Conservation (phyloP, 176 grass and related monocot genomes). For the Olyra latifolia region DNA sequence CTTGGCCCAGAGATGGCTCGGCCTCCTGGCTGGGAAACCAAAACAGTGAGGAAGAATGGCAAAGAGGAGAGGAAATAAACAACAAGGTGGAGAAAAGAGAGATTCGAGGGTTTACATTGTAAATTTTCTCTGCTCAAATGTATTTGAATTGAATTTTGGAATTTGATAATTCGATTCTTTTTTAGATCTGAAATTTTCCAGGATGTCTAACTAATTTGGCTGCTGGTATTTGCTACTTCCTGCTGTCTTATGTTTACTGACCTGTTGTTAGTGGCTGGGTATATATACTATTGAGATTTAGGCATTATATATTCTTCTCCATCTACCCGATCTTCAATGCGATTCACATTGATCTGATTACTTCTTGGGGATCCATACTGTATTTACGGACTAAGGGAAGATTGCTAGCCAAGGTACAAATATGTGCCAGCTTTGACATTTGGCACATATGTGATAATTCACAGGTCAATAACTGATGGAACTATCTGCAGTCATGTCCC, state of each 20-base stretch:
- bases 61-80: too few species aligned
- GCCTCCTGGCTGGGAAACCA: too few species aligned
- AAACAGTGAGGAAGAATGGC: too few species aligned
- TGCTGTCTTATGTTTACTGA: constrained; percentile 23
- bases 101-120: too few species aligned
- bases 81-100: too few species aligned
- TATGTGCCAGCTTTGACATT: background rate
- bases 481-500: background rate
- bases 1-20: too few species aligned
- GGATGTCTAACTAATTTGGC: constrained; percentile 12
- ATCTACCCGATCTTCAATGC: constrained; percentile 8
- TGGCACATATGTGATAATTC: background rate
- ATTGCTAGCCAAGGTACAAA: background rate
- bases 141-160: too few species aligned
- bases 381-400: constrained; percentile 5
- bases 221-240: constrained; percentile 18
- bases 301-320: background rate
- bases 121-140: too few species aligned
- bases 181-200: too few species aligned
- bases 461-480: constrained; percentile 17
- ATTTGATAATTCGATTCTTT: too few species aligned
- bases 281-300: constrained; percentile 13
- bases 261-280: constrained; percentile 15
- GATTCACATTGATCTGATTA: constrained; percentile 10
- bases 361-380: background rate